A percentile compares a stretch with the other conserved stretches of the same genome.
phyloP scores from a whole-genome alignment of 2,329 filamentous ascomycete species.

The Metarhizium anisopliae region DNA sequence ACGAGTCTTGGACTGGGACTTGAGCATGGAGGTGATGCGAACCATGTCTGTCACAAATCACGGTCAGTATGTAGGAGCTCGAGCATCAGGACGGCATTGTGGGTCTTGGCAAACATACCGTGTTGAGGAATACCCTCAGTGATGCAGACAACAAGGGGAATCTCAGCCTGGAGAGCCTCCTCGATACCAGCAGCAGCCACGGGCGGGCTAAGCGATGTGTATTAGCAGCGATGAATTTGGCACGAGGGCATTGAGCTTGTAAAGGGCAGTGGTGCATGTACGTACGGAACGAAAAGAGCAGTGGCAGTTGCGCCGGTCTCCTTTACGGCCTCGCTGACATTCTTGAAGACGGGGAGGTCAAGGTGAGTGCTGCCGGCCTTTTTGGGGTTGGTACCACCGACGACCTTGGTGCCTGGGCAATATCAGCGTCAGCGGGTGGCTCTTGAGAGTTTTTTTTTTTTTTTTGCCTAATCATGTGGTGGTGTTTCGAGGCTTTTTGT shows the following conservation, averaged over 20 bases:
- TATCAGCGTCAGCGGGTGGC: slow-evolving; percentile 13
- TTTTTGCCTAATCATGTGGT: neutral
- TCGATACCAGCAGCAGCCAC: slow-evolving; percentile 91
- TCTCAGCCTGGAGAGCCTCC: slow-evolving; percentile 88
- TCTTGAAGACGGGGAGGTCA: slow-evolving; percentile 85
- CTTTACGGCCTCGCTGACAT: slow-evolving; percentile 80
- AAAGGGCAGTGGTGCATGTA: neutral
- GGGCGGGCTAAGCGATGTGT: slow-evolving; percentile 58
- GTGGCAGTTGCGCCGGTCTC: slow-evolving; percentile 84
- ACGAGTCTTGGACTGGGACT: slow-evolving; percentile 94
- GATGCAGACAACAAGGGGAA: slow-evolving; percentile 92
- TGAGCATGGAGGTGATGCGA: slow-evolving; percentile 94
- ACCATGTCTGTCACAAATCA: slow-evolving; percentile 69
- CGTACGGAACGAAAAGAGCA: slow-evolving; percentile 92
- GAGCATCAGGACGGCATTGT: neutral
- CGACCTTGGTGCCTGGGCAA: slow-evolving; percentile 76
- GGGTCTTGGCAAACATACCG: slow-evolving; percentile 45
- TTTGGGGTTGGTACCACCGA: slow-evolving; percentile 98
- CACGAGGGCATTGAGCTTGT: slow-evolving; percentile 5
- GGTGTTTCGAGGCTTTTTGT: slow-evolving; percentile 10
- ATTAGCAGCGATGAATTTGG: slow-evolving; percentile 8
- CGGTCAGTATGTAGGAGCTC: slow-evolving; percentile 4
- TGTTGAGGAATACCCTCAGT: slow-evolving; percentile 97
- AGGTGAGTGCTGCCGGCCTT: slow-evolving; percentile 91
- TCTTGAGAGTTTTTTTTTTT: neutral